A percentile compares a stretch with the other conserved stretches of the same genome.
Evolutionary conservation across 2,329 filamentous ascomycete genomes (phyloP).

Genomic region (Pseudogymnoascus sp.): DNA sequence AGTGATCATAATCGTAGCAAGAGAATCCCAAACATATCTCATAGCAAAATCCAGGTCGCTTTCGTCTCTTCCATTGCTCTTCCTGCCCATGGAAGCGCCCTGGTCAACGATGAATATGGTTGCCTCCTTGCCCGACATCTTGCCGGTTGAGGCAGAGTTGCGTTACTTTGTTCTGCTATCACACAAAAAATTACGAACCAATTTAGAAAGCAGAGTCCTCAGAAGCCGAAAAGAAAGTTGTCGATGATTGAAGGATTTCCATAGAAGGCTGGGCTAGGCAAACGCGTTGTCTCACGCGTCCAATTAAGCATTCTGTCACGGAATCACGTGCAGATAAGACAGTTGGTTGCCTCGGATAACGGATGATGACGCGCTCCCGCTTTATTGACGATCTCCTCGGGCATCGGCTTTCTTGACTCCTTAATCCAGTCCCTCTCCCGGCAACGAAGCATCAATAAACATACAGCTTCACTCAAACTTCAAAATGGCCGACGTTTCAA

Average conservation of each 20-base stretch:
- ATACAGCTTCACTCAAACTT: neutral
- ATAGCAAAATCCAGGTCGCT: slow-evolving; percentile 84
- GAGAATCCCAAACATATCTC: slow-evolving; percentile 92
- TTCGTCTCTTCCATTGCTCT: slow-evolving; percentile 61
- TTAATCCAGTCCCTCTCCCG: neutral
- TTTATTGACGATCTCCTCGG: neutral
- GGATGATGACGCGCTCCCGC: slow-evolving; percentile 5
- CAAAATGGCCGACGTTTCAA: slow-evolving; percentile 31
- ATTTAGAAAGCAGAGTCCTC: neutral
- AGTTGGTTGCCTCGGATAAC: neutral
- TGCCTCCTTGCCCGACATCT: slow-evolving; percentile 88
- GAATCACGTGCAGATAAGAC: slow-evolving; percentile 17
- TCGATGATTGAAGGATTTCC: slow-evolving; percentile 1
- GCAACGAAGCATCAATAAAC: slow-evolving; percentile 5
- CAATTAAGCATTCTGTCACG: slow-evolving; percentile 11
- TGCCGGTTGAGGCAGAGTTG: slow-evolving; percentile 18
- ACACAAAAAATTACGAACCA: neutral
- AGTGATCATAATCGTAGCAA: slow-evolving; percentile 60
- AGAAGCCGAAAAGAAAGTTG: neutral
- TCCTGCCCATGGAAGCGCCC: slow-evolving; percentile 73
- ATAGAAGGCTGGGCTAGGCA: slow-evolving; percentile 12
- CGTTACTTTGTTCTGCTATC: neutral
- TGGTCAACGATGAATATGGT: slow-evolving; percentile 89
- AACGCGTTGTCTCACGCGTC: slow-evolving; percentile 7
- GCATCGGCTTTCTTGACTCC: neutral